phyloP scores from a whole-genome alignment of 176 grass and related monocot species.

The Avena sativa region DNA sequence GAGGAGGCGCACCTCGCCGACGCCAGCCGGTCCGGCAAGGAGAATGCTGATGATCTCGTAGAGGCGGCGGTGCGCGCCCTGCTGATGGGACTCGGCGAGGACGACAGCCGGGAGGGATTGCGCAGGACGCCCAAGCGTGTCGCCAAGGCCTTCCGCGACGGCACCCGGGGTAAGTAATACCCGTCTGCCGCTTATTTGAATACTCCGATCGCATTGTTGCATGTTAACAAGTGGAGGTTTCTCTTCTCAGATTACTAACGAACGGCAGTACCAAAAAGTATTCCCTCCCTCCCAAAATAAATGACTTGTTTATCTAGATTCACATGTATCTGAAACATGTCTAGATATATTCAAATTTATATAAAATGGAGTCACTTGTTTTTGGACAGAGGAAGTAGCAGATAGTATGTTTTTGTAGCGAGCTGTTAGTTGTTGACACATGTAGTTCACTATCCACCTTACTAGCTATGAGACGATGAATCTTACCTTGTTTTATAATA shows the following conservation, averaged over 20 bases:
- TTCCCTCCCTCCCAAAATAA: no score
- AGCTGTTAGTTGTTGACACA: background rate
- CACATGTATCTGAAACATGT: no score
- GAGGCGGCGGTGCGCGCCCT: background rate
- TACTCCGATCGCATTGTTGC: background rate
- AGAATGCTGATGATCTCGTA: constrained; percentile 34
- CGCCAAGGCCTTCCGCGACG: no score
- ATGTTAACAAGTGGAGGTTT: background rate
- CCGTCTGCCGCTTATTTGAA: background rate
- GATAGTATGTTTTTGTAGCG: background rate
- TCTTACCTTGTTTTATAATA: background rate
- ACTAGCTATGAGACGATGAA: background rate
- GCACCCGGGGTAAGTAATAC: constrained; percentile 46
- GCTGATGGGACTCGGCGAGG: constrained; percentile 75
- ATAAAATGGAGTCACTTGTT: background rate
- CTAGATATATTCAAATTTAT: no score
- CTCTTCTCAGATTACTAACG: background rate
- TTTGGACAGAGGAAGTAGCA: background rate
- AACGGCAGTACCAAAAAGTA: background rate
- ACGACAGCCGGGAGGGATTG: constrained; percentile 66
- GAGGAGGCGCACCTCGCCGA: constrained; percentile 61
- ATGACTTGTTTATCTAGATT: no score
- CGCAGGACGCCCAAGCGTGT: no score
- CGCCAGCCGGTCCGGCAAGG: constrained; percentile 44
- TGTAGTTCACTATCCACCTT: background rate